Conservation (phyloP, 2,329 filamentous ascomycete genomes). For the Aspergillus quadricinctus region DNA sequence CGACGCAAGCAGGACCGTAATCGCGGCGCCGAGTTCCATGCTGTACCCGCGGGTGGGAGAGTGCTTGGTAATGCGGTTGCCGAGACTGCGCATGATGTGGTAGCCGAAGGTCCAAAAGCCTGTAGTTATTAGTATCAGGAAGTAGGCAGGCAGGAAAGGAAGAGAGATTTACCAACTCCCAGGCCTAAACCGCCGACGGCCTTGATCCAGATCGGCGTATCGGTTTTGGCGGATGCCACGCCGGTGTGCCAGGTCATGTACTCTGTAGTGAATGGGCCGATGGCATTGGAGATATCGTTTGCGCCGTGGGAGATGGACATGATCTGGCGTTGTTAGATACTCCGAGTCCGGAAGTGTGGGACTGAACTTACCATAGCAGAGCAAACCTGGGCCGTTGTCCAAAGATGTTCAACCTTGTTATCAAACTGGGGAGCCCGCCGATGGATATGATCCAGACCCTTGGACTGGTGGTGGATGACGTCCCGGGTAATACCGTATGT, state of each 20-base stretch:
- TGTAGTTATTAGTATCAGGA: slow-evolving; percentile 27
- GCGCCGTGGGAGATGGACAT: slow-evolving; percentile 44
- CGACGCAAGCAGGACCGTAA: slow-evolving; percentile 35
- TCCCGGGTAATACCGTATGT: slow-evolving; percentile 28
- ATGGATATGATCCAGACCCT: slow-evolving; percentile 10
- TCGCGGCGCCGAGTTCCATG: slow-evolving; percentile 40
- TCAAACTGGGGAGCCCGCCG: slow-evolving; percentile 42
- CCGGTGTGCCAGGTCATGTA: slow-evolving; percentile 36
- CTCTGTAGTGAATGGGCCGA: slow-evolving; percentile 38
- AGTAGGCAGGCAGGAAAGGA: slow-evolving; percentile 20
- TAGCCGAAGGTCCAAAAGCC: slow-evolving; percentile 42
- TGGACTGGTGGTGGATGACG: slow-evolving; percentile 15
- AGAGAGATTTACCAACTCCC: slow-evolving; percentile 15
- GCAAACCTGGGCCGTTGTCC: slow-evolving; percentile 11
- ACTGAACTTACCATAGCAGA: too few species aligned
- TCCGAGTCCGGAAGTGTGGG: too few species aligned
- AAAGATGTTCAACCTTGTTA: slow-evolving; percentile 45
- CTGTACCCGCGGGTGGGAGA: slow-evolving; percentile 26
- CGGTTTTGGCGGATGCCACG: slow-evolving; percentile 23
- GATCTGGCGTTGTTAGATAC: slow-evolving; percentile 22
- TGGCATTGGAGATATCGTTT: slow-evolving; percentile 43
- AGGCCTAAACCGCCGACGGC: too few species aligned
- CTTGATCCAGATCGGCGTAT: slow-evolving; percentile 34
- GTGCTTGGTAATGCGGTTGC: slow-evolving; percentile 41
- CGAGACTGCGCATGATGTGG: slow-evolving; percentile 38